phyloP scores from a whole-genome alignment of 768 basidiomycete genomes.

The Lactarius hengduanensis region DNA sequence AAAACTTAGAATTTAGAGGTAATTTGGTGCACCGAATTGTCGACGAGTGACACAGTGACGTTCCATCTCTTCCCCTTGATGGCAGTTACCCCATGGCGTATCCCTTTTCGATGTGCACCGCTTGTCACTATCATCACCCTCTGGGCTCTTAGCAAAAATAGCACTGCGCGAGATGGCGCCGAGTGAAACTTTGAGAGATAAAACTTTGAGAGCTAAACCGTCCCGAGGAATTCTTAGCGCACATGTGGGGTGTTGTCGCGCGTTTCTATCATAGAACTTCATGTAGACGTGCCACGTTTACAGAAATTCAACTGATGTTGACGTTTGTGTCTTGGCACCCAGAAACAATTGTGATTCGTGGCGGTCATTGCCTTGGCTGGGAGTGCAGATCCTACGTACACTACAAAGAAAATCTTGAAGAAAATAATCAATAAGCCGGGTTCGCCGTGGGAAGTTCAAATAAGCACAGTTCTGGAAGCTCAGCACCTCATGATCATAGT shows the following conservation, averaged over 20 bases:
- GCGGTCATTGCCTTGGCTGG: not conserved
- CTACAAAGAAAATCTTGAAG: too few species aligned
- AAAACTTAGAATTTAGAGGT: too few species aligned
- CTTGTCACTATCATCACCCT: not conserved
- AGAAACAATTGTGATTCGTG: not conserved
- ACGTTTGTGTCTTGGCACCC: not conserved
- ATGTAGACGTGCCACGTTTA: not conserved
- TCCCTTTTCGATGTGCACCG: too few species aligned
- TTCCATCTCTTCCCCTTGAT: too few species aligned
- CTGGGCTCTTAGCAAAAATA: not conserved
- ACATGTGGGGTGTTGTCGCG: not conserved
- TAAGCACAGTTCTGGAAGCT: not conserved
- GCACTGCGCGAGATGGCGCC: not conserved
- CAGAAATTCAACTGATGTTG: not conserved
- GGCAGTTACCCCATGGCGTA: too few species aligned
- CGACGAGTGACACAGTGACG: too few species aligned
- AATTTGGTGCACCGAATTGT: too few species aligned
- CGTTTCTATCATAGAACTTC: not conserved
- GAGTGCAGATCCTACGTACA: not conserved
- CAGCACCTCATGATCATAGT: not conserved
- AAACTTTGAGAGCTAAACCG: not conserved
- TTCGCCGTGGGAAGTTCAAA: not conserved
- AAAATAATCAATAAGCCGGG: not conserved
- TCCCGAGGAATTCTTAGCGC: too few species aligned
- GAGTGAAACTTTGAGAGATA: too few species aligned